Base-by-base conservation (phyloP, 176 grass and related monocot species). In the Dactylis glomerata region DNA sequence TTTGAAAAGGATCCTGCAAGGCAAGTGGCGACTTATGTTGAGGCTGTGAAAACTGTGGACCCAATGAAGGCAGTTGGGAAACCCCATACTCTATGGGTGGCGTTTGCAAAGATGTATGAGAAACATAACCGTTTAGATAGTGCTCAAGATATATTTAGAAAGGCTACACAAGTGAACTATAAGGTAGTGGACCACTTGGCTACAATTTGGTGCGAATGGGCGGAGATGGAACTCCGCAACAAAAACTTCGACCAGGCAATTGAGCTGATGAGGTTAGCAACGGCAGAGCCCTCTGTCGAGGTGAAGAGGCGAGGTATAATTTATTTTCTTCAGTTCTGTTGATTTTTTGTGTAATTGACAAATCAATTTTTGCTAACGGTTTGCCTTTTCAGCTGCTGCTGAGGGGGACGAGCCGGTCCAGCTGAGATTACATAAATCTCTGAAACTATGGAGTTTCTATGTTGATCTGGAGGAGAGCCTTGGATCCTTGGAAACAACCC, bases 41-140 rank as follows among this genome's bases (percentile, higher is more conserved):
- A 97, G 78, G 94, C 94, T 42, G 94, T 97, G 52, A 97, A 89
- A 88, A 97, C 91, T 44, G 87, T 97, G 28, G 94, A 97, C 68
- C 94, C 94, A 9, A 91, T 91, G 91, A 97, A 97, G 37, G 94
- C 94, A 37, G 94, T 91, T 56, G 94, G 94, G 40, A 97, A 96
- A 57, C 94, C 94, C 15, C 94, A 93, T 80, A 97, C 94, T 36
- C 75, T 93, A 40, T 97, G 94, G 94, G 81, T 97, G 78, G 64
- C 86, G 33, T 96, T 97, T 87, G 89, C 94, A 49, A 91, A 88
- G 77, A 83, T 97, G 91, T 97, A 97, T 81, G 94, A 97, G 84
- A 88, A 86, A 77, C 91, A 93, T 69, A 92, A 92, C 54, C 89
- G 86, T 54, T 63, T 96, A n/a, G 87, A 92, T 83, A 93, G 92